These are phyloP conservation scores for Fusarium anthophilum DNA, from an alignment of 2,329 filamentous ascomycete species.

Conservation along the genomic window DNA sequence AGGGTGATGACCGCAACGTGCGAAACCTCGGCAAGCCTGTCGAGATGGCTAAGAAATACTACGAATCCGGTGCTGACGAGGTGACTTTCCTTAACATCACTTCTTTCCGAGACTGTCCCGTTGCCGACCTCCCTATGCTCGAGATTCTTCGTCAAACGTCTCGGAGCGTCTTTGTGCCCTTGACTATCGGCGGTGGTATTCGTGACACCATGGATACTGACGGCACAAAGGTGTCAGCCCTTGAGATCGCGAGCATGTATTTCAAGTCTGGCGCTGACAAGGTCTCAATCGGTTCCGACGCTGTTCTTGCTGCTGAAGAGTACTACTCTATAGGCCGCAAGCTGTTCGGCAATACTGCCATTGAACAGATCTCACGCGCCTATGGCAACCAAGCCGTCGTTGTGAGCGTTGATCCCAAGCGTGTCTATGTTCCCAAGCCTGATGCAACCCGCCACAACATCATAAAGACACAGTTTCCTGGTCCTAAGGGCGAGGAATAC, in stretches of 20 bases:
- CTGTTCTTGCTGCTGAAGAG: slow-evolving; percentile 90
- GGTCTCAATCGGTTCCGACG: slow-evolving; percentile 95
- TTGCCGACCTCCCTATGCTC: slow-evolving; percentile 94
- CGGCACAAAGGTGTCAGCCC: slow-evolving; percentile 84
- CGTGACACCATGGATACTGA: slow-evolving; percentile 91
- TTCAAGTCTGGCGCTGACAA: slow-evolving; percentile 98
- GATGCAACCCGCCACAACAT: slow-evolving; percentile 78
- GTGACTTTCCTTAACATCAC: slow-evolving; percentile 99
- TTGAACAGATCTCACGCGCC: slow-evolving; percentile 91
- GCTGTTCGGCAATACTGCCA: slow-evolving; percentile 84
- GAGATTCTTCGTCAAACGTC: slow-evolving; percentile 89
- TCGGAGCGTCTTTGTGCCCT: slow-evolving; percentile 91
- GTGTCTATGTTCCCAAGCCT: slow-evolving; percentile 81
- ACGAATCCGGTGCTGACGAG: slow-evolving; percentile 96
- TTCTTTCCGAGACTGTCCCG: slow-evolving; percentile 92
- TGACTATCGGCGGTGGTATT: slow-evolving; percentile 96
- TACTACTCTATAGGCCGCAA: slow-evolving; percentile 78
- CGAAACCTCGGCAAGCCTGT: slow-evolving; percentile 97
- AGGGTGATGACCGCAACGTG: slow-evolving; percentile 71
- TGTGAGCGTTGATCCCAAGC: slow-evolving; percentile 91
- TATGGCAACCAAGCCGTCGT: slow-evolving; percentile 98
- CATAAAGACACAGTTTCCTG: slow-evolving; percentile 73
- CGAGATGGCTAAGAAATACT: slow-evolving; percentile 92
- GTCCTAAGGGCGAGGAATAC: slow-evolving; percentile 78
- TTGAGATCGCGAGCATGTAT: slow-evolving; percentile 95